A percentile compares a stretch with the other conserved stretches of the same genome.
phyloP scores from a whole-genome alignment of 2,329 filamentous ascomycete species.

The Colletotrichum horii region DNA sequence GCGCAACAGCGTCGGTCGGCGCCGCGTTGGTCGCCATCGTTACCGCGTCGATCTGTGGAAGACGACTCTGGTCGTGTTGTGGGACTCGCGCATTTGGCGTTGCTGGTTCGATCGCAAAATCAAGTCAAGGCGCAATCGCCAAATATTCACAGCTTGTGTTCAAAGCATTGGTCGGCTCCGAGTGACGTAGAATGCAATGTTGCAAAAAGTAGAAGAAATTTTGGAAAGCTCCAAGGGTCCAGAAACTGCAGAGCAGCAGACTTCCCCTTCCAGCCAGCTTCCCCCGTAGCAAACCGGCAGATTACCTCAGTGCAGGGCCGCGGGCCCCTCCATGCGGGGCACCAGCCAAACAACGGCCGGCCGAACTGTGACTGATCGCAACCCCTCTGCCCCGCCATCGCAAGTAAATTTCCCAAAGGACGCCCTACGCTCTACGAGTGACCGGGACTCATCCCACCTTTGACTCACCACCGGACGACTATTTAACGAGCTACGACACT shows the following conservation, averaged over 20 bases:
- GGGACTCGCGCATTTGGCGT: not conserved
- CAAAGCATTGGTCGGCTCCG: not conserved
- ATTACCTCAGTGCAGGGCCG: slow-evolving; percentile 6
- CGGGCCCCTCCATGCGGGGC: not conserved
- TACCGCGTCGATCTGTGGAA: not conserved
- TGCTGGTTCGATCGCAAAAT: not conserved
- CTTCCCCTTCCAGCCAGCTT: not conserved
- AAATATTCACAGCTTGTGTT: not conserved
- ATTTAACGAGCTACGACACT: not conserved
- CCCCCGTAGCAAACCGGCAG: not conserved
- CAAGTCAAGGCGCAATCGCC: not conserved
- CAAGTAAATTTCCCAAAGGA: slow-evolving; percentile 20
- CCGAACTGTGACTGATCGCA: not conserved
- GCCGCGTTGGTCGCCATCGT: slow-evolving; percentile 7
- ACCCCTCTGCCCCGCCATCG: slow-evolving; percentile 30
- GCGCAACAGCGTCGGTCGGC: not conserved
- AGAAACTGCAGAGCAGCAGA: not conserved
- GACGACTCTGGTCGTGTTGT: not conserved
- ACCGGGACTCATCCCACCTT: not conserved
- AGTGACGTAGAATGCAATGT: not conserved
- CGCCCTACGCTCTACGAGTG: not conserved
- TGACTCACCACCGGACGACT: slow-evolving; percentile 7
- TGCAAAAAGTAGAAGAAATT: not conserved
- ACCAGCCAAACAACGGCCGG: not conserved
- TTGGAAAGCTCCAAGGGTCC: not conserved